Conservation (phyloP, 2,329 filamentous ascomycete species). For the Magnaporthiopsis rhizophila region DNA sequence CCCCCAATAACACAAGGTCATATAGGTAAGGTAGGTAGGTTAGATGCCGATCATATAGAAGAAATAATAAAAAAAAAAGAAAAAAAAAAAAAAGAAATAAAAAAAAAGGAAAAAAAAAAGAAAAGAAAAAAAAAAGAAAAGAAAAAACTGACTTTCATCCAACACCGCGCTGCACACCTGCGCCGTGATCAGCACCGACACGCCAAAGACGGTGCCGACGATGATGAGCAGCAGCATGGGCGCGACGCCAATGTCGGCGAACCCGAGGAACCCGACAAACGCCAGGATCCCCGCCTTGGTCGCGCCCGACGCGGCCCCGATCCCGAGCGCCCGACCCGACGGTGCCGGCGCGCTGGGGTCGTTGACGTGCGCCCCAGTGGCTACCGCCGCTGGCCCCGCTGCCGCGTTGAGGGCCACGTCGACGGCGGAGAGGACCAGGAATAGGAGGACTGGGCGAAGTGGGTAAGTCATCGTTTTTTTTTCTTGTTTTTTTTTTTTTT, state of each 20-base stretch:
- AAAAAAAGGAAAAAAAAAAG: not conserved
- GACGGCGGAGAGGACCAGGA: slow-evolving; percentile 1
- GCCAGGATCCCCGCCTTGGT: slow-evolving; percentile 7
- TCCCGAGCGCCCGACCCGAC: not conserved
- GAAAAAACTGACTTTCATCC: slow-evolving; percentile 2
- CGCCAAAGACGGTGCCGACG: slow-evolving; percentile 3
- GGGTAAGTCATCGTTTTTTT: not conserved
- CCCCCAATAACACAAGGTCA: too few relatives aligned
- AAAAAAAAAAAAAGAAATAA: too few relatives aligned
- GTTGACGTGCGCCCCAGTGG: slow-evolving; percentile 3
- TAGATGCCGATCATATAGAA: too few relatives aligned
- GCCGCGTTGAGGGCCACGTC: slow-evolving; percentile 9
- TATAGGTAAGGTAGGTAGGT: too few relatives aligned
- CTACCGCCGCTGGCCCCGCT: slow-evolving; percentile 7
- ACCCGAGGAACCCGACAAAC: slow-evolving; percentile 5
- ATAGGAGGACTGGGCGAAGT: not conserved
- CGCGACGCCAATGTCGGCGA: slow-evolving; percentile 3
- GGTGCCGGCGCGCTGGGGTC: not conserved
- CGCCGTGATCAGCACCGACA: slow-evolving; percentile 5
- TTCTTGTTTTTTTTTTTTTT: not conserved
- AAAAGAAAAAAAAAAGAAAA: slow-evolving; percentile 1
- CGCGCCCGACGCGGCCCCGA: slow-evolving; percentile 1
- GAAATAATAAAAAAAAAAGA: too few relatives aligned
- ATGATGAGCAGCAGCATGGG: slow-evolving; percentile 2
- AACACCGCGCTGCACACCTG: slow-evolving; percentile 3